Conservation (phyloP, 805 yeast genomes). For the Monosporozyma unispora region DNA sequence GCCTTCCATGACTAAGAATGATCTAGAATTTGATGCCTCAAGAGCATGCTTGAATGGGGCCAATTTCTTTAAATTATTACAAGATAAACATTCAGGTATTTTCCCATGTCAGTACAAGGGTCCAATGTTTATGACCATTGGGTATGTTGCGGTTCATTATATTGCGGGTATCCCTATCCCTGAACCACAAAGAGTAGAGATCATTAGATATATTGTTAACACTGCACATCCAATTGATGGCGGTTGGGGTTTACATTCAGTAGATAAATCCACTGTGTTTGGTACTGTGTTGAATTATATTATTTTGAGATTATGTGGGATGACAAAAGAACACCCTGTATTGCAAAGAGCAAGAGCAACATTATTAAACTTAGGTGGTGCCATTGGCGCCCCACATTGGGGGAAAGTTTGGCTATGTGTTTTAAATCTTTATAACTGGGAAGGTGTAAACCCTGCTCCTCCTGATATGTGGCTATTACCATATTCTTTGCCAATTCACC, state of each 20-base stretch:
- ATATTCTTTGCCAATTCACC: slow-evolving; percentile 72
- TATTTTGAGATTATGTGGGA: slow-evolving; percentile 68
- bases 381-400: slow-evolving; percentile 90
- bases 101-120: slow-evolving; percentile 94
- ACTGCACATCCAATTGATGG: slow-evolving; percentile 96
- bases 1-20: slow-evolving; percentile 23
- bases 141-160: slow-evolving; percentile 69
- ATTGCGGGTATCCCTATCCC: slow-evolving; percentile 62
- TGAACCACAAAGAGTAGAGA: slow-evolving; percentile 53
- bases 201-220: slow-evolving; percentile 81
- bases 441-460: slow-evolving; percentile 97
- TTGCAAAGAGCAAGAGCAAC: slow-evolving; percentile 67
- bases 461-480: slow-evolving; percentile 91
- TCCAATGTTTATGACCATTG: slow-evolving; percentile 95
- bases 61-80: slow-evolving; percentile 56
- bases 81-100: slow-evolving; percentile 68
- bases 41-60: slow-evolving; percentile 72
- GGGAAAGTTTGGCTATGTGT: slow-evolving; percentile 88
- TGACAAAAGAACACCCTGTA: slow-evolving; percentile 65
- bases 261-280: slow-evolving; percentile 89
- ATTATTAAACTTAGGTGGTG: slow-evolving; percentile 73
- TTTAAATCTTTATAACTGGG: slow-evolving; percentile 80
- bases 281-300: slow-evolving; percentile 90
- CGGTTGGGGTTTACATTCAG: slow-evolving; percentile 97
- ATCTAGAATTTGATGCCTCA: slow-evolving; percentile 32